These are phyloP conservation scores for Magnaporthiopsis poae DNA, from an alignment of 2,329 filamentous ascomycete genomes.

Conservation along the genomic window DNA sequence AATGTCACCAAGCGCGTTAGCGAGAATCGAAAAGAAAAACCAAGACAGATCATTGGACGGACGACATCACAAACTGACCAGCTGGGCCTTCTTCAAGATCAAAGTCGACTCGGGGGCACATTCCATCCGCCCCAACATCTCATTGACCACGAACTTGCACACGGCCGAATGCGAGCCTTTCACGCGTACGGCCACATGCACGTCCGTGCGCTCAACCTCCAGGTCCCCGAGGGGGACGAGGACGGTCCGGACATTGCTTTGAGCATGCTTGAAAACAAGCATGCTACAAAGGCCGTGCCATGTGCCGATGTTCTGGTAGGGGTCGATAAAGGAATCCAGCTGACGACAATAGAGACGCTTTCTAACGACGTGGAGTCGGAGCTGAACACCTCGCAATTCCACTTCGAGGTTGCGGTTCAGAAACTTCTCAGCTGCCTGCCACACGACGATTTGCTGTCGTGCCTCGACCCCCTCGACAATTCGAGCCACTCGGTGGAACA, in stretches of 20 bases:
- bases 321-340: slow-evolving; percentile 42
- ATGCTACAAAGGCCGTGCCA: slow-evolving; percentile 51
- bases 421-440: slow-evolving; percentile 25
- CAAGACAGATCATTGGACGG: background rate
- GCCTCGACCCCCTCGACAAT: slow-evolving; percentile 44
- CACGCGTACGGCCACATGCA: slow-evolving; percentile 32
- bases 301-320: slow-evolving; percentile 48
- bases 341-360: slow-evolving; percentile 37
- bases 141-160: slow-evolving; percentile 42
- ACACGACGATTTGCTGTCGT: slow-evolving; percentile 32
- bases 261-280: slow-evolving; percentile 41
- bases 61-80: slow-evolving; percentile 17
- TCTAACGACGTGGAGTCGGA: slow-evolving; percentile 42
- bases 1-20: background rate
- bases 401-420: slow-evolving; percentile 25
- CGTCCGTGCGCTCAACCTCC: slow-evolving; percentile 18
- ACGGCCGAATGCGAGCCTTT: slow-evolving; percentile 30
- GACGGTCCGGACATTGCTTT: slow-evolving; percentile 35
- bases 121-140: slow-evolving; percentile 43
- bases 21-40: background rate
- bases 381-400: slow-evolving; percentile 41
- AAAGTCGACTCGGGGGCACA: slow-evolving; percentile 47
- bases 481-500: slow-evolving; percentile 27
- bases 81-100: slow-evolving; percentile 44
- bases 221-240: slow-evolving; percentile 41